phyloP scores from a whole-genome alignment of 108 stramenopile genomes.

The Nitzschia sp. region DNA sequence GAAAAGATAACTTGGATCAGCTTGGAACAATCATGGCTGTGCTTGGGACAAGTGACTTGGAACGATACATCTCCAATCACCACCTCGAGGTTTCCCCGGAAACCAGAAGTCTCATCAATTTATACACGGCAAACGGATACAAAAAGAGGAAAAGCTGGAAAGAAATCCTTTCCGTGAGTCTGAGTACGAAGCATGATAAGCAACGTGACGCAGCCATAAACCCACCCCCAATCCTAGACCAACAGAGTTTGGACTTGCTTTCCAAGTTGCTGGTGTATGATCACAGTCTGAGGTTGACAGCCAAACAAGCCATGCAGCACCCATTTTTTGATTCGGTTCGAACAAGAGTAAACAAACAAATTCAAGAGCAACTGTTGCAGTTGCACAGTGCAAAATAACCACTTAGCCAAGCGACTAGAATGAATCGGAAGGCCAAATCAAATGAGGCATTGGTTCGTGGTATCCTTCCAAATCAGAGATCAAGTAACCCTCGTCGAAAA shows the following conservation, averaged over 20 bases:
- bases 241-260: conserved; percentile 61
- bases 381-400: neutral
- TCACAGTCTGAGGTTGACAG: conserved; percentile 74
- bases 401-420: conserved; percentile 33
- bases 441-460: conserved; percentile 27
- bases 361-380: conserved; percentile 7
- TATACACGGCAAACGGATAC: conserved; percentile 23
- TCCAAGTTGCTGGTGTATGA: conserved; percentile 81
- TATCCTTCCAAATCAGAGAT: conserved; percentile 26
- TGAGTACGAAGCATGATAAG: neutral
- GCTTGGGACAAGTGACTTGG: conserved; percentile 67
- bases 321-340: conserved; percentile 82
- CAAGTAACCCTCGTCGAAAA: conserved; percentile 22
- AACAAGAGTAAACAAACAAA: conserved; percentile 13
- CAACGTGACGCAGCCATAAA: neutral
- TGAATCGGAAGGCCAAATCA: conserved; percentile 78
- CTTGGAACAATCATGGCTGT: conserved; percentile 74
- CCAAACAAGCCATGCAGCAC: conserved; percentile 80
- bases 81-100: conserved; percentile 40
- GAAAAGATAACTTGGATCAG: conserved; percentile 81
- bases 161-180: neutral
- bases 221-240: neutral
- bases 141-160: conserved; percentile 12
- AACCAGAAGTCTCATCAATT: conserved; percentile 33
- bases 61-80: conserved; percentile 54